Base-by-base conservation (phyloP, 176 grass and related monocot species). In the Triticum monococcum region DNA sequence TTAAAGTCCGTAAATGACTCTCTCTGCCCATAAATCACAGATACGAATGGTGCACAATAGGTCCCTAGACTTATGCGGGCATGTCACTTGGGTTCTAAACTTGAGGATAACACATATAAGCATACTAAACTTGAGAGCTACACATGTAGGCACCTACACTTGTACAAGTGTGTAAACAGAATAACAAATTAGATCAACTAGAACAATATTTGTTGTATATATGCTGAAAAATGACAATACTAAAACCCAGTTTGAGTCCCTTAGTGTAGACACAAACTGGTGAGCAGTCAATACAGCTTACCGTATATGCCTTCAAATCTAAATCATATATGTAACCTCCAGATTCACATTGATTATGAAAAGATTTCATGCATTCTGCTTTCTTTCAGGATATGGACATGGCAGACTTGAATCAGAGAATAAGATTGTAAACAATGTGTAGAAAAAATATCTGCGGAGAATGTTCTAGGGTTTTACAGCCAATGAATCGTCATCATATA, bases 11-110 rank as follows among this genome's bases (percentile, higher is more conserved):
- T 2, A 59, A 81, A 68, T 46, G 48, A 38, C 23, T 33, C 43
- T 24, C 40, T 35, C 40, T 57, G 38, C 20, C 20, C 32, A 83
- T 83, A 87, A 85, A 66, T 59, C 41, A 73, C 24, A 91, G 64
- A 79, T 11, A 84, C 1, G 4, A 12, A 33, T 33, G 50, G 26
- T 54, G 73, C 45, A 76, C 25, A 52, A 76, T 18, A 46, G 26
- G 25, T 4, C 8, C 73, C 25, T 76, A 76, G 26, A 75, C 45
- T 31, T 77, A 26, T 16, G 25, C 4, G 9, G 54, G 45, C 30
- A 76, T 50, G 46, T 77, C 46, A 12, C 46, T 57, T 77, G 16
- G 74, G 46, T 56, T 22, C 30, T 31, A 20, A 56, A 57, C 74
- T 30, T 56, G 28, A 32, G 16, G 54, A 56, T 18, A 56, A 76